Evolutionary conservation across 139 green algal species (phyloP).

Genomic region (Pleodorina starrii): DNA sequence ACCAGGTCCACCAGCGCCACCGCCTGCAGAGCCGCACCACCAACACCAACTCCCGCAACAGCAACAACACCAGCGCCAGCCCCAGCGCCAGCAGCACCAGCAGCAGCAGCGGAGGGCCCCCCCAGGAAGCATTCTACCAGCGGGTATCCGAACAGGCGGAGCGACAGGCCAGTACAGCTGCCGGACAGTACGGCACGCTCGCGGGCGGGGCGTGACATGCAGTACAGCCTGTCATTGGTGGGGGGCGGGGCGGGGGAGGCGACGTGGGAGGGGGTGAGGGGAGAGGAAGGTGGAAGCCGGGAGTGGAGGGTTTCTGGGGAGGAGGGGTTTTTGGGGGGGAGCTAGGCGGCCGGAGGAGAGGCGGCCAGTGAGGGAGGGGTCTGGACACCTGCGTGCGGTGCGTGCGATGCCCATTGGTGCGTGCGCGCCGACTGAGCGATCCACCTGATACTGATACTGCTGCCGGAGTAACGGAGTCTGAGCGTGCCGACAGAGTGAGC

Average conservation of each 20-base stretch:
- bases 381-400: no score
- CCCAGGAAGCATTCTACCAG: constrained; percentile 12
- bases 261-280: neutral
- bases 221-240: constrained; percentile 2
- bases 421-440: no score
- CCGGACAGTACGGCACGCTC: constrained; percentile 30
- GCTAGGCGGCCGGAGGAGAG: no score
- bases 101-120: no score
- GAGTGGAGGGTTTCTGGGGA: no score
- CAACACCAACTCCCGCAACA: neutral
- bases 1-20: constrained; percentile 42
- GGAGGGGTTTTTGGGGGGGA: no score
- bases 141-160: constrained; percentile 44
- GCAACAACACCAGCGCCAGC: neutral
- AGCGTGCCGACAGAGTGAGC: no score
- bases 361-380: no score
- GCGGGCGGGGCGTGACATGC: neutral
- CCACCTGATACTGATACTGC: no score
- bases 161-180: constrained; percentile 16
- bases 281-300: neutral
- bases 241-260: no score
- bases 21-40: neutral
- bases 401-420: no score
- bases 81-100: neutral
- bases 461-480: no score